A percentile compares a stretch with the other conserved stretches of the same genome.
Conservation (phyloP, 2,329 filamentous ascomycete species). For the Tetracladium maxilliforme region DNA sequence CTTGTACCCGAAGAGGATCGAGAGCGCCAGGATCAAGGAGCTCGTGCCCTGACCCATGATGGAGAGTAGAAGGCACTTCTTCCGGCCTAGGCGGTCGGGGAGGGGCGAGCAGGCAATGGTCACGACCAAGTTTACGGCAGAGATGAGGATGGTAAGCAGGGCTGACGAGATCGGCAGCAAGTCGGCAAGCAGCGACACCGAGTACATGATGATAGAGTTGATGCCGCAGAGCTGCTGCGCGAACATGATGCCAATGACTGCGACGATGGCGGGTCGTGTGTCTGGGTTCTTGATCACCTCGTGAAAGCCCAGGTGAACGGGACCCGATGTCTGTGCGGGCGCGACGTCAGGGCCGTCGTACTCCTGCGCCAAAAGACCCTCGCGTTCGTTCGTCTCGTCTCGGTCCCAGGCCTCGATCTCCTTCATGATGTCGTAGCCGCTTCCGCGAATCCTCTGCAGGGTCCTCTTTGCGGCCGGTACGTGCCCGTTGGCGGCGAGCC, state of each 20-base stretch:
- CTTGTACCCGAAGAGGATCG: constrained; percentile 60
- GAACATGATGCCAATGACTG: constrained; percentile 81
- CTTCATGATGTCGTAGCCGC: constrained; percentile 50
- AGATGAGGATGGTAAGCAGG: constrained; percentile 76
- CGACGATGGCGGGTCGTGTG: constrained; percentile 61
- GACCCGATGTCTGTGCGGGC: constrained; percentile 2
- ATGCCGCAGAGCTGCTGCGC: constrained; percentile 88
- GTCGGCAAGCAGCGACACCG: constrained; percentile 71
- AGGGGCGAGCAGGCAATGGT: constrained; percentile 73
- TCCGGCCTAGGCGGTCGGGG: constrained; percentile 77
- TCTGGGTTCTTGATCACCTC: constrained; percentile 51
- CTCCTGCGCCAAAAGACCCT: constrained; percentile 52
- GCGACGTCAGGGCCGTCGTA: constrained; percentile 11
- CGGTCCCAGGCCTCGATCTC: constrained; percentile 53
- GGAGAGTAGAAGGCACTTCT: constrained; percentile 68
- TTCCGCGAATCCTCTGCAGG: constrained; percentile 64
- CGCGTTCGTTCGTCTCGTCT: constrained; percentile 43
- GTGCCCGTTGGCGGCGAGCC: constrained; percentile 57
- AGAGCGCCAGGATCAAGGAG: constrained; percentile 63
- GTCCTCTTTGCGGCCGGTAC: constrained; percentile 45
- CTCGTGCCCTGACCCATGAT: constrained; percentile 73
- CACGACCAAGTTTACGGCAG: constrained; percentile 70
- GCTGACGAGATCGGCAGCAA: constrained; percentile 72
- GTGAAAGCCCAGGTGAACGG: constrained; percentile 39
- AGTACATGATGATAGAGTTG: constrained; percentile 98